Base-by-base conservation (phyloP, 108 stramenopile genomes). In the Cyclostephanos invisitatus region DNA sequence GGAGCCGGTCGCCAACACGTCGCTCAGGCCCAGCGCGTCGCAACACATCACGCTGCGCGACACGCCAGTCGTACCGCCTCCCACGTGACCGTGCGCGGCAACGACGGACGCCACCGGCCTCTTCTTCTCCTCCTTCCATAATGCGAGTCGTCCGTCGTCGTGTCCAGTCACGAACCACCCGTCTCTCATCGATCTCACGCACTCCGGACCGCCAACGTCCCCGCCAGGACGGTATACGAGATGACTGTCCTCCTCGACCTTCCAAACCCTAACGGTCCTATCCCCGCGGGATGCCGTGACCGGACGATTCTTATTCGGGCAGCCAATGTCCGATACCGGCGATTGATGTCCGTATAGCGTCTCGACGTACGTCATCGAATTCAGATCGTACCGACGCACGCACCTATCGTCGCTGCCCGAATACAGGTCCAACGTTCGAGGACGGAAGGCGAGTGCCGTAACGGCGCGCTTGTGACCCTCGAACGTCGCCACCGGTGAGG, bases 281-380 rank as follows among this genome's bases (percentile, higher is more conserved):
- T 98, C 98, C 55, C 27, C 44, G 2, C 86, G 66, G 32, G 86
- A 94, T 14, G 93, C 90, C 0, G 93, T 93, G 7, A 97, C 84
- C 0, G 97, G 95, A 27, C 96, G 85, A 69, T 94, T 96, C 46
- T 91, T 86, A 21, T 82, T 75, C 53, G 88, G 86, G 49, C 96
- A 96, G 67, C 96, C 93, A 24, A 99, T 74, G 27, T 70, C 83
- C 0, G 81, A 82, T 56, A 99, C 84, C 32, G 85, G 96, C 28
- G 96, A 87, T 83, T 98, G 97, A 68, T 99, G 99, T 15, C 99
- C 99, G 70, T 97, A 99, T 48, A 98, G 68, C 0, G 98, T 98
- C 83, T 99, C 99, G 22, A 99, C 72, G 67, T 98, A 97, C n/a
- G 90, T 88, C 95, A 96, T 94, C 72, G 95, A 91, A 51, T 87